These are phyloP conservation scores for Lepiota brunneoincarnata DNA, from an alignment of 768 basidiomycete genomes.

Conservation along the genomic window DNA sequence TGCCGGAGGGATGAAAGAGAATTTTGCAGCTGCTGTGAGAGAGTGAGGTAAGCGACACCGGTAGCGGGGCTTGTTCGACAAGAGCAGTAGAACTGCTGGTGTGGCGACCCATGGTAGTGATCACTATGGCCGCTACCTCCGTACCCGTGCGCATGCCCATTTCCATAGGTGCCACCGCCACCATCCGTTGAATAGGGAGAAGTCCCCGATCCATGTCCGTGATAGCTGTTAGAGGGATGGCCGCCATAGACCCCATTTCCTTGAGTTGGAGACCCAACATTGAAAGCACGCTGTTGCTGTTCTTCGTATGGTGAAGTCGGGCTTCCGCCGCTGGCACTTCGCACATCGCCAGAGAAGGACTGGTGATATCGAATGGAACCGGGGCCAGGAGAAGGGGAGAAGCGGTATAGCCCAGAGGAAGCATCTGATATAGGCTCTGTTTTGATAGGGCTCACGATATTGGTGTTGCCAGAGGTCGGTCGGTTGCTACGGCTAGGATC, in stretches of 20 bases:
- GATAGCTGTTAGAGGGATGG: conserved; percentile 17
- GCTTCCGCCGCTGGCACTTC: conserved; percentile 22
- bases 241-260: conserved; percentile 24
- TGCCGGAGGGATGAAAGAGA: conserved; percentile 57
- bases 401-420: conserved; percentile 60
- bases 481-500: conserved; percentile 15
- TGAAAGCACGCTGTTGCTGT: conserved; percentile 20
- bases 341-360: conserved; percentile 37
- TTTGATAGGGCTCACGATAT: conserved; percentile 63
- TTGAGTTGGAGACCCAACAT: conserved; percentile 21
- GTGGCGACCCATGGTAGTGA: conserved; percentile 30
- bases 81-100: conserved; percentile 45
- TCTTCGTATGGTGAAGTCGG: conserved; percentile 19
- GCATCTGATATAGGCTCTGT: conserved; percentile 56
- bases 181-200: conserved; percentile 39
- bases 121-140: conserved; percentile 26
- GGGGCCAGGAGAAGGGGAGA: conserved; percentile 54
- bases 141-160: conserved; percentile 11
- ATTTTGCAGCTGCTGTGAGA: conserved; percentile 62
- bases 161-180: conserved; percentile 32
- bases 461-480: conserved; percentile 31
- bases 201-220: conserved; percentile 21
- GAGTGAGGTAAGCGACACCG: conserved; percentile 54
- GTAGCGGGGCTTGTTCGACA: conserved; percentile 64
- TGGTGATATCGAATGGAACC: conserved; percentile 48